Percentiles rank a stretch among this genome's conserved stretches.
Conservation (phyloP, 176 grass and related monocot species). For the Alopecurus myosuroides region DNA sequence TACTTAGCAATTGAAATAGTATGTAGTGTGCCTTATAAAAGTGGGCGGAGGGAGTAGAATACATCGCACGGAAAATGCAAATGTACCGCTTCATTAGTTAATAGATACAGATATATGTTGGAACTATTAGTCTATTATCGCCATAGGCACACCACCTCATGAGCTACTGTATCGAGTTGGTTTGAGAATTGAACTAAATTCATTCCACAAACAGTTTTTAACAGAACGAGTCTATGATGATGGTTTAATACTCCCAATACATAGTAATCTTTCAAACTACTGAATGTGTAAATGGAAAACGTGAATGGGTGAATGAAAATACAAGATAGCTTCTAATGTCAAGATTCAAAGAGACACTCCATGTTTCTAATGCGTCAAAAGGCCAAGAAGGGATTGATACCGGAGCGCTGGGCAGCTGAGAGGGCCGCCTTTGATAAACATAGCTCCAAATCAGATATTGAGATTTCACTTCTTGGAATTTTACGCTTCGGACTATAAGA, state of each 20-base stretch:
- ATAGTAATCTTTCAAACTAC: not conserved
- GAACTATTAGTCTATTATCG: not conserved
- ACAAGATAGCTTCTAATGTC: not conserved
- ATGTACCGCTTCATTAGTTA: not conserved
- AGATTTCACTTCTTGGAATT: conserved; percentile 80
- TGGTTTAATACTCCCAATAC: not conserved
- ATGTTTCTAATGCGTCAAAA: no score
- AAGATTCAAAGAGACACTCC: no score
- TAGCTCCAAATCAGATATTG: conserved; percentile 68
- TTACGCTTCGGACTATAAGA: conserved; percentile 88
- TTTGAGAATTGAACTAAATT: not conserved
- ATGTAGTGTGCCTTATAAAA: no score
- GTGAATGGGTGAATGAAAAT: not conserved
- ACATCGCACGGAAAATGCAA: no score
- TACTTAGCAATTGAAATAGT: no score
- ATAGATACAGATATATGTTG: not conserved
- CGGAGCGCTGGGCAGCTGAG: conserved; percentile 61
- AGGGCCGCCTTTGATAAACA: conserved; percentile 84
- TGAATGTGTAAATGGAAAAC: not conserved
- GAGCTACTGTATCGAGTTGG: not conserved
- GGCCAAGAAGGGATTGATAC: conserved; percentile 34
- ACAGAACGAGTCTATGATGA: not conserved
- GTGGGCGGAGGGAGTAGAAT: no score
- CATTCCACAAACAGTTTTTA: not conserved
- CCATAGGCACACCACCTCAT: not conserved